Evolutionary conservation across 768 basidiomycete species (phyloP).

Genomic region (Lactarius pseudohatsudake): DNA sequence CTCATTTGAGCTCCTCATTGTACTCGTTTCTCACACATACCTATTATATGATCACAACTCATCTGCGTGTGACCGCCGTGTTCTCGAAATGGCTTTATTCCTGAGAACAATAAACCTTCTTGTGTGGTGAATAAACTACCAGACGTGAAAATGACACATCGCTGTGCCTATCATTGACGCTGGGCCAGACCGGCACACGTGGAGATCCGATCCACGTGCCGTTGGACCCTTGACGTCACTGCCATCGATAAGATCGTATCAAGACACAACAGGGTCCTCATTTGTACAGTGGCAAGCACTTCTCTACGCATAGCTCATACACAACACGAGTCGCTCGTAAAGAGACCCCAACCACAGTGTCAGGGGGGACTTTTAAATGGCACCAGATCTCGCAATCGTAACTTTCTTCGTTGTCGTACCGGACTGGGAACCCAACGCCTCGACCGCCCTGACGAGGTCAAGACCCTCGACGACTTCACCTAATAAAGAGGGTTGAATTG

Average conservation of each 20-base stretch:
- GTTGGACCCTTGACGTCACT: constrained; percentile 16
- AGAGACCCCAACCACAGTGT: background rate
- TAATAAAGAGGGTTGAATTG: constrained; percentile 26
- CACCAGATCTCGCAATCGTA: constrained; percentile 56
- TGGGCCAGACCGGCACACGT: no score
- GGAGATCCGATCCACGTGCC: background rate
- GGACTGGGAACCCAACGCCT: constrained; percentile 39
- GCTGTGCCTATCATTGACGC: no score
- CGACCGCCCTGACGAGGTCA: constrained; percentile 51
- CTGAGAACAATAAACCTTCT: background rate
- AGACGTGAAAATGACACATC: no score
- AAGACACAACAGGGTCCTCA: background rate
- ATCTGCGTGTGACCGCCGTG: background rate
- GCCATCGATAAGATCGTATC: constrained; percentile 24
- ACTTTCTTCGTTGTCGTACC: constrained; percentile 49
- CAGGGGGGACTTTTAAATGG: constrained; percentile 34
- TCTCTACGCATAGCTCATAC: constrained; percentile 16
- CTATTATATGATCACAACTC: background rate
- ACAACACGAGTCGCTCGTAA: constrained; percentile 12
- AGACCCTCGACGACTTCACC: constrained; percentile 68
- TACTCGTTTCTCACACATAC: background rate
- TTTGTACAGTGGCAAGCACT: constrained; percentile 20
- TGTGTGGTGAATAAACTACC: background rate
- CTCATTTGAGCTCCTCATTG: background rate
- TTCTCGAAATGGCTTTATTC: background rate